phyloP scores from a whole-genome alignment of 2,329 filamentous ascomycete species.

The Lachnellula suecica region DNA sequence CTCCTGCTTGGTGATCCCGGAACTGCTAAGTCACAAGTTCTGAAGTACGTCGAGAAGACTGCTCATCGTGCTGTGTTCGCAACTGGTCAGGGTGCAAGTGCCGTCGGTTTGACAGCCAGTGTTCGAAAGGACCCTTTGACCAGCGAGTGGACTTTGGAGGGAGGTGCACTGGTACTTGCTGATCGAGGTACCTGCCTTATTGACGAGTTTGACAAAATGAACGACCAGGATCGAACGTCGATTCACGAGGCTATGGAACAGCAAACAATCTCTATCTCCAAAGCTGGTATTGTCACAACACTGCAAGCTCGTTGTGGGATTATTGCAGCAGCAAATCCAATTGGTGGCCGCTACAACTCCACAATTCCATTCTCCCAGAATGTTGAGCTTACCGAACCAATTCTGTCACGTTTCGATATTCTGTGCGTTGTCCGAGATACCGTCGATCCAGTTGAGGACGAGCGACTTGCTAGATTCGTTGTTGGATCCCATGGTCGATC shows the following conservation, averaged over 20 bases:
- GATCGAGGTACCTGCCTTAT: constrained; percentile 95
- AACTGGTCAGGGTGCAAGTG: constrained; percentile 94
- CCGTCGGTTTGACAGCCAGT: constrained; percentile 95
- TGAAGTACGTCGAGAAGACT: constrained; percentile 98
- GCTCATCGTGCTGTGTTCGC: constrained; percentile 96
- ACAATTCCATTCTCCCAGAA: constrained; percentile 96
- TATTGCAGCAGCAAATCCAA: constrained; percentile 94
- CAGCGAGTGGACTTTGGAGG: constrained; percentile 95
- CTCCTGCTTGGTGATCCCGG: constrained; percentile 94
- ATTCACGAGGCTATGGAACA: constrained; percentile 99
- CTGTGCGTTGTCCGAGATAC: constrained; percentile 94
- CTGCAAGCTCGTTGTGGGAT: constrained; percentile 94
- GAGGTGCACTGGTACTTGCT: constrained; percentile 90
- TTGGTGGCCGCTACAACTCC: constrained; percentile 93
- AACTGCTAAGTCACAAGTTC: constrained; percentile 94
- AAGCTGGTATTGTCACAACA: constrained; percentile 96
- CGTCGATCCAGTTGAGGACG: constrained; percentile 88
- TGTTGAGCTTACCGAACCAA: constrained; percentile 94
- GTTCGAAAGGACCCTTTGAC: constrained; percentile 94
- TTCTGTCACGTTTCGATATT: constrained; percentile 96
- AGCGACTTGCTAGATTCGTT: constrained; percentile 90
- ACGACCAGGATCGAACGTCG: constrained; percentile 94
- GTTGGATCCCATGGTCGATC: constrained; percentile 91
- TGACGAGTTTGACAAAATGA: constrained; percentile 99
- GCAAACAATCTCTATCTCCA: constrained; percentile 98